These are phyloP conservation scores for Carex pumila DNA, from an alignment of 176 grass and related monocot genomes.

Conservation along the genomic window DNA sequence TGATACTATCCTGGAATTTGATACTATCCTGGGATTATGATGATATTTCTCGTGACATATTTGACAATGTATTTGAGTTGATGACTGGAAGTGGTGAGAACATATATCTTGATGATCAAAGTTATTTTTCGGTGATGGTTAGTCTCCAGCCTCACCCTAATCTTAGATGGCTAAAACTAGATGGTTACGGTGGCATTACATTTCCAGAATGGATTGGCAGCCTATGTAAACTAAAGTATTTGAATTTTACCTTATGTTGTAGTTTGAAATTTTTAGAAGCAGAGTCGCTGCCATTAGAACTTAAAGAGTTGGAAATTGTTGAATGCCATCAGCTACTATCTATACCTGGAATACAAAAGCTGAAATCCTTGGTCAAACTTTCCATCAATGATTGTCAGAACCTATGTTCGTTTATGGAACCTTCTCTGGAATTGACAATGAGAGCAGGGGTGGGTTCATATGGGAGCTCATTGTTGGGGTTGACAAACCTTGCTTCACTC, in stretches of 20 bases:
- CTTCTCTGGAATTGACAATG: no score
- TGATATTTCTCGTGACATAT: no score
- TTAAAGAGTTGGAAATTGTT: background rate
- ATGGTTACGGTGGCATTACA: background rate
- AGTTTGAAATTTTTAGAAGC: background rate
- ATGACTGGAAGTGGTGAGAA: background rate
- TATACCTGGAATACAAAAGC: background rate
- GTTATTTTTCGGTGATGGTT: background rate
- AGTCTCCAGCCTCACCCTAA: background rate
- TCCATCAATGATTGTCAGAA: accelerated
- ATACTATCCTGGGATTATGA: background rate
- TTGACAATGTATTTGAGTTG: background rate
- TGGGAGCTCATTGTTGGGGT: no score
- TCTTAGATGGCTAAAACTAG: background rate
- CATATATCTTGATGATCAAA: background rate
- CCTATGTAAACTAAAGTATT: background rate
- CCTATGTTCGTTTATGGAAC: background rate
- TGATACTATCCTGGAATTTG: background rate
- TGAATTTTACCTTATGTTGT: background rate
- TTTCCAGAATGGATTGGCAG: background rate
- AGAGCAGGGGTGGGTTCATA: no score
- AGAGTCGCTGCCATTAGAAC: background rate
- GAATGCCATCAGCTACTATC: background rate
- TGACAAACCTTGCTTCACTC: no score
- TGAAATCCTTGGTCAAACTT: background rate